phyloP scores from a whole-genome alignment of 1,284 basidiomycete species.

The Apiotrichum gamsii region DNA sequence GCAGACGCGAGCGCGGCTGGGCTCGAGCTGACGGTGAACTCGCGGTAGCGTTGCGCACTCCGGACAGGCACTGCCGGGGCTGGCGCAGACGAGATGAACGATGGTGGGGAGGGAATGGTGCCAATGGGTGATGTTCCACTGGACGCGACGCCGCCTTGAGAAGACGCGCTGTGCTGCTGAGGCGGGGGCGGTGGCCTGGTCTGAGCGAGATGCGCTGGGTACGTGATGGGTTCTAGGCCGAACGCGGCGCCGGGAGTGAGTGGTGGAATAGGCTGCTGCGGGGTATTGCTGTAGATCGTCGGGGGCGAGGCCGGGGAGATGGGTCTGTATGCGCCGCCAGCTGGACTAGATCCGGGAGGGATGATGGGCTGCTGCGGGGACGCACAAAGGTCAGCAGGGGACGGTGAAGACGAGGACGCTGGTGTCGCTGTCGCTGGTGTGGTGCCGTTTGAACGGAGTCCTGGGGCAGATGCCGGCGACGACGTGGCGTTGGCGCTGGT shows the following conservation, averaged over 20 bases:
- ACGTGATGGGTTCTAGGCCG: conserved; percentile 28
- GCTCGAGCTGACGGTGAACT: conserved; percentile 12
- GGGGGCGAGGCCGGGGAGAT: background rate
- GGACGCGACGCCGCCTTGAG: conserved; percentile 1
- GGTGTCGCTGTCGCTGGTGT: background rate
- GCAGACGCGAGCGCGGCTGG: conserved; percentile 6
- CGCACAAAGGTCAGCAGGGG: background rate
- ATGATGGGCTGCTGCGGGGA: background rate
- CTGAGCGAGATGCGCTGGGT: conserved; percentile 29
- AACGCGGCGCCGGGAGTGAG: conserved; percentile 6
- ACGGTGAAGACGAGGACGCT: no score
- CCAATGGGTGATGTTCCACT: background rate
- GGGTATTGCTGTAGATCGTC: conserved; percentile 2
- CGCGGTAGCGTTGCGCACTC: conserved; percentile 16
- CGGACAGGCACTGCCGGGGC: conserved; percentile 16
- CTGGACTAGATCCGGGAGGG: background rate
- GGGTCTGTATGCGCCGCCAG: no score
- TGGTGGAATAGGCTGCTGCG: conserved; percentile 1
- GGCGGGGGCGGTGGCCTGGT: conserved; percentile 1
- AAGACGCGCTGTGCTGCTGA: no score
- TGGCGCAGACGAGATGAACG: no score
- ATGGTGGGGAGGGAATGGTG: conserved; percentile 1
- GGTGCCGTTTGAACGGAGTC: background rate
- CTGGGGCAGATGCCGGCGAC: background rate
- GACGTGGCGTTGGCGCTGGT: background rate